A percentile compares a stretch with the other conserved stretches of the same genome.
phyloP scores from a whole-genome alignment of 805 yeast genomes.

The Ogataea philodendri region DNA sequence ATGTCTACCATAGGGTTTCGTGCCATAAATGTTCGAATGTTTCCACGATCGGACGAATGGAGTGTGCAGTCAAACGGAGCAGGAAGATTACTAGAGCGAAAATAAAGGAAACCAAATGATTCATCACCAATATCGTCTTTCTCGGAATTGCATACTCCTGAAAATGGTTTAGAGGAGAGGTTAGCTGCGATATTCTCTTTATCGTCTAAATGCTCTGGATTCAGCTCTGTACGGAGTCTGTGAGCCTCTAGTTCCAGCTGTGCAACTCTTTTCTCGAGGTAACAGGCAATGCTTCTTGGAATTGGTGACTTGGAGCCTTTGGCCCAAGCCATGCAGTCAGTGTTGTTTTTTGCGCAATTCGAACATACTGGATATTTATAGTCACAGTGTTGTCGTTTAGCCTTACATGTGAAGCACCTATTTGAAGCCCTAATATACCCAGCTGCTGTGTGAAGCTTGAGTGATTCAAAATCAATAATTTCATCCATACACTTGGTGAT shows the following conservation, averaged over 20 bases:
- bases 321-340: slow-evolving; percentile 17
- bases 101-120: slow-evolving; percentile 7
- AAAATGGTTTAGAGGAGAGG: not conserved
- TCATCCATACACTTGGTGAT: no score
- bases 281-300: slow-evolving; percentile 16
- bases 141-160: not conserved
- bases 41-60: slow-evolving; percentile 10
- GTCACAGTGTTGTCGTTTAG: slow-evolving; percentile 13
- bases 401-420: slow-evolving; percentile 17
- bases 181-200: not conserved
- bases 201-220: not conserved
- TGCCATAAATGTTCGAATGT: slow-evolving; percentile 10
- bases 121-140: slow-evolving; percentile 2
- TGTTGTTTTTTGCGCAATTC: slow-evolving; percentile 11
- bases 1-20: slow-evolving; percentile 18
- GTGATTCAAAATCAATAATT: slow-evolving; percentile 6
- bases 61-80: slow-evolving; percentile 17
- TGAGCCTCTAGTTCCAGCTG: slow-evolving; percentile 15
- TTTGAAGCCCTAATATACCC: slow-evolving; percentile 15
- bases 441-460: slow-evolving; percentile 1
- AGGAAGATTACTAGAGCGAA: slow-evolving; percentile 15
- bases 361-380: slow-evolving; percentile 18
- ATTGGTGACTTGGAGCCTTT: slow-evolving; percentile 17
- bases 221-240: slow-evolving; percentile 9
- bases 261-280: slow-evolving; percentile 17